Evolutionary conservation across 371 early-diverging fungal species (phyloP).

Genomic region (Umbelopsis sp.): DNA sequence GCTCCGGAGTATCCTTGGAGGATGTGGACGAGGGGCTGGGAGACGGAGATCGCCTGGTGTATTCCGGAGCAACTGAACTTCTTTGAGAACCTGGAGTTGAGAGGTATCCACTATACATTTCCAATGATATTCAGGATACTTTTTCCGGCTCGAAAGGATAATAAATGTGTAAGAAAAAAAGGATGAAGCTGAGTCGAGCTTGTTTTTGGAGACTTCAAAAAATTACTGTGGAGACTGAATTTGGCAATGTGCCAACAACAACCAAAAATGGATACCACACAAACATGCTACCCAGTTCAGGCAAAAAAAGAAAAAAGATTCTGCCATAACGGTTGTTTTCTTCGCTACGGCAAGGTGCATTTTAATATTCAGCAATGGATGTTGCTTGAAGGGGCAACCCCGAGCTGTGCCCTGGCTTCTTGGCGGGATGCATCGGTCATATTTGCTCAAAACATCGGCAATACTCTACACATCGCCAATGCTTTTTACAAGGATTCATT

Average conservation of each 20-base stretch:
- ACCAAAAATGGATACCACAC: conserved; percentile 10
- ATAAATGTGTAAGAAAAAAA: background rate
- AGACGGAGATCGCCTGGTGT: conserved; percentile 13
- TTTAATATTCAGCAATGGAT: background rate
- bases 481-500: no score
- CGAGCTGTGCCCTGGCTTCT: no score
- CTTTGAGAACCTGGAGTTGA: conserved; percentile 2
- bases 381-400: conserved; percentile 2
- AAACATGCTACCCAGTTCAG: background rate
- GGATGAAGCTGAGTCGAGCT: no score
- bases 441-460: no score
- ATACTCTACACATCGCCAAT: no score
- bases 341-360: background rate
- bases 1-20: background rate
- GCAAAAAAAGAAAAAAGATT: background rate
- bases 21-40: background rate
- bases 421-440: no score
- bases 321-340: background rate
- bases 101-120: conserved; percentile 7
- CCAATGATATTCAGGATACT: background rate
- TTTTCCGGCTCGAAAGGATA: background rate
- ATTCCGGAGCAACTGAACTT: conserved; percentile 11
- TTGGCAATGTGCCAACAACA: conserved; percentile 20
- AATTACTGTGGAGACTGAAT: conserved; percentile 2
- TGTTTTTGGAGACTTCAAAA: conserved; percentile 1